Evolutionary conservation across 768 basidiomycete genomes (phyloP), one percentile per base, ranked within the genome.

Genomic region (Hygrocybe coccinea): DNA sequence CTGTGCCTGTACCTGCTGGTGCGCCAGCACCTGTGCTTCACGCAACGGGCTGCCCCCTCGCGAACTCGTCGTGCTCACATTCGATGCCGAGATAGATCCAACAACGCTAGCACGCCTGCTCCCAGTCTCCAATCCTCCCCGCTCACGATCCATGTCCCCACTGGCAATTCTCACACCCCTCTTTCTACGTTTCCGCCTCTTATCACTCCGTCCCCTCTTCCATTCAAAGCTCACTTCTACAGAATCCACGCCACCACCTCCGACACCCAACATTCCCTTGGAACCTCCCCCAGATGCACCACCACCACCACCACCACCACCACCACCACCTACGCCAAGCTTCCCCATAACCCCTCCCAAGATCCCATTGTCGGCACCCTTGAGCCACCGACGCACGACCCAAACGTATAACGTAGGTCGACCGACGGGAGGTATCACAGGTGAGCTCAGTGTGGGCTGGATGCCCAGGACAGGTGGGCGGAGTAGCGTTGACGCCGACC

Each of bases 171-270:
- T 58, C 24, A 55, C 56, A 48, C 62, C 59, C 49, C 63, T 45
- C 62, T 61, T 67, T 47, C 60, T 58, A 44, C 55, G 56, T 24
- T 58, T 59, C 56, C 64, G 63, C 56, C 63, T 62, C 61, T 67
- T 67, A 34, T 41, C 47, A 33, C 14, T 48, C 52, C 39, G 33
- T 24, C 79, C 79, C 47, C 87, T 72, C 62, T 79, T 79, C 91
- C 91, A 93, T 69, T 91, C 89, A 65, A 92, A 86, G 45, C 83
- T 71, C 17, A 92, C 82, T 62, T 91, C 88, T 1, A 89, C 79
- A 22, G 74, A 75, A 38, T 73, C 69, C 14, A 66, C 56, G 2
- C 60, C 65, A n/a, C n/a, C n/a, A n/a, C n/a, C n/a, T n/a, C n/a
- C n/a, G n/a, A n/a, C n/a, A n/a, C 25, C 19, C 34, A 4, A 37